Evolutionary conservation across 768 basidiomycete genomes (phyloP), one percentile per base, ranked within the genome.

Genomic region (Panellus pusillus): DNA sequence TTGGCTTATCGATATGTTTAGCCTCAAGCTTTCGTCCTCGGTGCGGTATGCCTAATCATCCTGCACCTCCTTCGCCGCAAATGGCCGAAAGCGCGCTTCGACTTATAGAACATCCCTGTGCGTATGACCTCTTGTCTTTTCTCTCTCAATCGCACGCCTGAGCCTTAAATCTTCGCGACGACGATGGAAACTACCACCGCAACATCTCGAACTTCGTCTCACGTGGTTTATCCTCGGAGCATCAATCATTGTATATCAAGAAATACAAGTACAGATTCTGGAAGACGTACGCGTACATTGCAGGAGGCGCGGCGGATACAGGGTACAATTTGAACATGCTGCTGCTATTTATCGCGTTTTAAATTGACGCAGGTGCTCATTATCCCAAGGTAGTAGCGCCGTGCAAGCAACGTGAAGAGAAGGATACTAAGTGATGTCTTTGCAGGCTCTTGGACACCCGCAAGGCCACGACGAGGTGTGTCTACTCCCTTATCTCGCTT

Each of bases 401-500:
- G n/a, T n/a, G n/a, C n/a, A n/a, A n/a, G n/a, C n/a, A n/a, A n/a
- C n/a, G n/a, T n/a, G n/a, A n/a, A n/a, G n/a, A n/a, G n/a, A n/a
- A 15, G 9, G 35, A 36, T 9, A 36, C 9, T 36, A 15, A 36
- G 9, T 15, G 35, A 9, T 36, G 15, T 9, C 15, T 36, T 9
- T 36, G 9, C 15, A 36, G 54, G 78, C 76, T 18, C 57, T 67
- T 19, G 78, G 76, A n/a, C 76, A 78, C 50, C 74, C 73, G 54
- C 76, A 77, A 53, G 80, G 78, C 9, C 62, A 64, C 7, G 81
- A 82, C 55, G 79, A 81, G 64, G 66, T 72, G 6, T 80, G 46
- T 27, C 19, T 6, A n/a, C n/a, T n/a, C n/a, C n/a, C n/a, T 32
- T 13, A 13, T 32, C 31, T 32, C 6, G 31, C 31, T 32, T 13